A percentile compares a stretch with the other conserved stretches of the same genome.
Evolutionary conservation across 768 basidiomycete genomes (phyloP).

Genomic region (Amanita rubescens): DNA sequence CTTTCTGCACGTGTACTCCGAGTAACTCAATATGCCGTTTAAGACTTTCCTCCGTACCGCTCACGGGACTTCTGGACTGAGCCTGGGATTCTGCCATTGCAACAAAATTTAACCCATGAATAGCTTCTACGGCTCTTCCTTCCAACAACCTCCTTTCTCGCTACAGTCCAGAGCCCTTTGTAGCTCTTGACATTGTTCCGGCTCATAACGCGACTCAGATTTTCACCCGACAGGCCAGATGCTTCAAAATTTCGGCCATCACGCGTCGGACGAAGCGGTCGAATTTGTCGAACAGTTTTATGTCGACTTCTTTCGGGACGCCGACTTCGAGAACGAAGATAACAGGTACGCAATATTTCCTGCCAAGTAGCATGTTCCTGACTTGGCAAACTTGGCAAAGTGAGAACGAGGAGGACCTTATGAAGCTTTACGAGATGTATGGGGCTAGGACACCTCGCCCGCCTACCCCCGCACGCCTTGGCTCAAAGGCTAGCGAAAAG

Average conservation of each 20-base stretch:
- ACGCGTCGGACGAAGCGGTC: neutral
- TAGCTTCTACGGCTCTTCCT: neutral
- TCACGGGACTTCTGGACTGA: conserved; percentile 15
- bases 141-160: neutral
- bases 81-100: conserved; percentile 16
- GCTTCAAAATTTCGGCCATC: neutral
- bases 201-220: neutral
- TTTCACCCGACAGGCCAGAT: neutral
- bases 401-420: conserved; percentile 22
- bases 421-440: conserved; percentile 23
- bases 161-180: neutral
- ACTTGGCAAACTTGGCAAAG: neutral
- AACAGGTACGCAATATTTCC: conserved; percentile 7
- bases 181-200: neutral
- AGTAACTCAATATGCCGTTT: neutral
- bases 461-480: conserved; percentile 11
- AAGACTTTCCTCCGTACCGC: neutral
- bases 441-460: conserved; percentile 14
- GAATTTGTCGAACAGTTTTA: neutral
- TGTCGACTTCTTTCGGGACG: neutral
- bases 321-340: neutral
- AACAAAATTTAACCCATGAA: conserved; percentile 4
- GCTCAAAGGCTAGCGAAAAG: neutral
- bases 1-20: neutral
- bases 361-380: neutral